Evolutionary conservation across 169 alveolate genomes (phyloP).

Genomic region (Eimeria falciformis): DNA sequence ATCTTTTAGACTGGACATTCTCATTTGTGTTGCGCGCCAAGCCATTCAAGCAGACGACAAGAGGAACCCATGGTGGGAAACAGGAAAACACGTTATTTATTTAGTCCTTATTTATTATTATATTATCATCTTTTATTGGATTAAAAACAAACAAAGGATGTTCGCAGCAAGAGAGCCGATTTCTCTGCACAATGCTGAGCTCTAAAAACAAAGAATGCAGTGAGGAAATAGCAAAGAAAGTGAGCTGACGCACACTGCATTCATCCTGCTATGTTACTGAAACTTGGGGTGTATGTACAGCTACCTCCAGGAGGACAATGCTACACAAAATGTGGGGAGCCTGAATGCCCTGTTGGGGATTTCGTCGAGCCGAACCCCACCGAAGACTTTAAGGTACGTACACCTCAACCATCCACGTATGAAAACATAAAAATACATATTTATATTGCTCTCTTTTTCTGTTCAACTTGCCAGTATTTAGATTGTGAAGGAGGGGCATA

Average conservation of each 20-base stretch:
- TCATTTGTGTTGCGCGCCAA: constrained; percentile 1
- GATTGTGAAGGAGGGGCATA: constrained; percentile 22
- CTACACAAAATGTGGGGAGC: constrained; percentile 14
- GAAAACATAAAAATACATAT: too few relatives aligned
- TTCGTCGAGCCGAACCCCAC: neutral
- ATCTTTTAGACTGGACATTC: neutral
- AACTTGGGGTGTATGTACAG: neutral
- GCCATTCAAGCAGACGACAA: neutral
- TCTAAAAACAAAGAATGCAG: neutral
- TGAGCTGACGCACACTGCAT: neutral
- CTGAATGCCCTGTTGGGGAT: neutral
- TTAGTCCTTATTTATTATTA: neutral
- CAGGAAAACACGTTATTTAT: too few relatives aligned
- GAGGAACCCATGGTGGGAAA: neutral
- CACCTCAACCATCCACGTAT: too few relatives aligned
- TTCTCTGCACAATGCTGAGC: neutral
- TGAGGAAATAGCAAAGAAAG: neutral
- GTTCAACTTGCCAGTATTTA: neutral
- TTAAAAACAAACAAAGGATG: neutral
- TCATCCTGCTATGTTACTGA: neutral
- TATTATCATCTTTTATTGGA: neutral
- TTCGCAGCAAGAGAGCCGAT: neutral
- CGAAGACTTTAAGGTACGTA: neutral
- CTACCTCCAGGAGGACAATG: neutral
- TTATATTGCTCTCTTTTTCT: too few relatives aligned